Conservation (phyloP, 2,329 filamentous ascomycete species). For the Alternaria sp. region DNA sequence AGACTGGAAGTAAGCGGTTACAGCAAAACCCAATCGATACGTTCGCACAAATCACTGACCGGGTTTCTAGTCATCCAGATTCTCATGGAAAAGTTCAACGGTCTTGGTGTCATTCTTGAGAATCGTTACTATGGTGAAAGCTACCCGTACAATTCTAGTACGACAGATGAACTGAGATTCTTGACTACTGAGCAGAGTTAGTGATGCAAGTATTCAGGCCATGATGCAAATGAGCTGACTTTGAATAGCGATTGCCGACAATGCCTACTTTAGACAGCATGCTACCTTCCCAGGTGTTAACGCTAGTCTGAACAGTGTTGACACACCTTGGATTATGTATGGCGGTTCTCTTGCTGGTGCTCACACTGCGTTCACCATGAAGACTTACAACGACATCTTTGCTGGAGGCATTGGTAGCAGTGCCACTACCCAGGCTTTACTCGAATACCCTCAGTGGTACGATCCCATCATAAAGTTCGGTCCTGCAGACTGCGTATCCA, state of each 20-base stretch:
- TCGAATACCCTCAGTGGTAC: conserved; percentile 62
- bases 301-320: conserved; percentile 54
- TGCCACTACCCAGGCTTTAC: conserved; percentile 53
- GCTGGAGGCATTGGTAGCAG: conserved; percentile 62
- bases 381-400: conserved; percentile 56
- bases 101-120: conserved; percentile 63
- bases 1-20: conserved; percentile 51
- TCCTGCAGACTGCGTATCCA: conserved; percentile 60
- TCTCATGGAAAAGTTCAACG: conserved; percentile 63
- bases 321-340: conserved; percentile 59
- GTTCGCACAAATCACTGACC: neutral
- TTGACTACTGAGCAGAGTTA: conserved; percentile 61
- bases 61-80: conserved; percentile 59
- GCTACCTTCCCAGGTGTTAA: conserved; percentile 57
- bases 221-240: neutral
- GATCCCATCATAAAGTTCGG: conserved; percentile 60
- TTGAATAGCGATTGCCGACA: conserved; percentile 57
- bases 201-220: neutral
- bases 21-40: neutral
- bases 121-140: conserved; percentile 62
- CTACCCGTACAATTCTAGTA: conserved; percentile 59
- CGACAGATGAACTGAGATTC: conserved; percentile 60
- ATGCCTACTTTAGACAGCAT: conserved; percentile 62
- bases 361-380: conserved; percentile 58
- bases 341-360: conserved; percentile 57